Percentiles rank a stretch among this genome's conserved stretches.
These are phyloP conservation scores for Ophiostoma himal-ulmi DNA, from an alignment of 2,329 filamentous ascomycete genomes.

Conservation along the genomic window DNA sequence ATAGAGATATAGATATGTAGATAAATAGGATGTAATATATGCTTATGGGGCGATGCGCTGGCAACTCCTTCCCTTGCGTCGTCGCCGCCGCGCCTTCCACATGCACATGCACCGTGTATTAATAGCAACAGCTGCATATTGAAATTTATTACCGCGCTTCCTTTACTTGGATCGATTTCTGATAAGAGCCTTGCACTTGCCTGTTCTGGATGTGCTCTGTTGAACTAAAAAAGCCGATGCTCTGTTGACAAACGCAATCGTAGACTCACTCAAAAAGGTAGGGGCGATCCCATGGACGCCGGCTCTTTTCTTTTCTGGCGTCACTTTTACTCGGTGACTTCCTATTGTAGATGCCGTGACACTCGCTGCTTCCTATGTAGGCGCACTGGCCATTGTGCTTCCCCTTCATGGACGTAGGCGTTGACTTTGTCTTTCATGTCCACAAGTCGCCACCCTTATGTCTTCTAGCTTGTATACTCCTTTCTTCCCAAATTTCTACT, in stretches of 20 bases:
- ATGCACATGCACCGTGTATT: neutral
- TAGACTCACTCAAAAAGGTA: neutral
- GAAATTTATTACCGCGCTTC: neutral
- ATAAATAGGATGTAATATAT: too few relatives aligned
- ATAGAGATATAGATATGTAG: neutral
- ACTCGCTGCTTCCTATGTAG: neutral
- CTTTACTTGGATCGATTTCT: neutral
- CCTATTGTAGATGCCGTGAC: neutral
- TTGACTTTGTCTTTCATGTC: too few relatives aligned
- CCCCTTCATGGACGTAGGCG: too few relatives aligned
- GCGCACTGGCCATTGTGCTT: neutral
- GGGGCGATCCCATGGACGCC: neutral
- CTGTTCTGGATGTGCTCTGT: neutral
- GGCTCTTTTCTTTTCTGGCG: neutral
- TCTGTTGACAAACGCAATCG: neutral
- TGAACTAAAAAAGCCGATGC: neutral
- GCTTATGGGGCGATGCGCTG: neutral
- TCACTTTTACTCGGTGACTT: neutral
- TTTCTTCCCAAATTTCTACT: neutral
- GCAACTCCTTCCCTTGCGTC: slow-evolving; percentile 5
- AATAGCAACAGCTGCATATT: neutral
- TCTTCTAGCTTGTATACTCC: too few relatives aligned
- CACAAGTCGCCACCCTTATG: too few relatives aligned
- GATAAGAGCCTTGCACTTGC: neutral
- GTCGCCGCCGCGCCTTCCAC: neutral